Evolutionary conservation across 164 flowering plant genomes (phyloP), one percentile per base, ranked within the genome.

Genomic region (Stephania cephalantha): DNA sequence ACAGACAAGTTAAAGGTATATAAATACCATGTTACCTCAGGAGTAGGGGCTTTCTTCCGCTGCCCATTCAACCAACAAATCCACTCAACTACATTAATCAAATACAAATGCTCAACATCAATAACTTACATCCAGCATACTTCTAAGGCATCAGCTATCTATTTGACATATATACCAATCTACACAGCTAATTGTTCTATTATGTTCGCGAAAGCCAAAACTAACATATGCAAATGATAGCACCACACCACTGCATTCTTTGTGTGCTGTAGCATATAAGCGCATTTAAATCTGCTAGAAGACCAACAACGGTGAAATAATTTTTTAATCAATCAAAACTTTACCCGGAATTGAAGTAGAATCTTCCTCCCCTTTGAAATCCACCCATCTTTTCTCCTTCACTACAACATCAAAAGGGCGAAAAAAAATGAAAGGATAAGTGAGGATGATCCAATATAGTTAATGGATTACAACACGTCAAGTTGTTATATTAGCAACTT

Each of bases 61-160:
- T 94, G 98, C 74, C 98, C 99, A 83, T 90, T 93, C 76, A 96
- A 85, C 99, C 99, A 96, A 80, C 95, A 91, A 81, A 92, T 94
- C 99, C 97, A 96, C 81, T 94, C 99, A 85, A 94, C 99, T 94
- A 82, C 78, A 84, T 61, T 77, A 11, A 50, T 45, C 77, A 81
- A 73, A 68, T 66, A 74, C 15, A 5, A 67, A 22, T 66, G 22
- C 45, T 46, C 20, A 55, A 50, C 44, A 68, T 71, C 25, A 71
- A 61, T 53, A 76, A 76, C n/a, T 35, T 11, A 12, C 52, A 42
- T 42, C 50, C 12, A 6, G 1, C 12, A 50, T 50, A 42, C 35
- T 30, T 67, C 5, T 65, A 18, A 52, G 9, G 31, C n/a, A n/a
- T 15, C 44, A 71, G 10, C 45, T 48, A 29, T 65, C 71, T n/a